Percentiles rank a stretch among this genome's conserved stretches.
phyloP scores from a whole-genome alignment of 306 rosid species.

The Oxytropis ochrocephala region DNA sequence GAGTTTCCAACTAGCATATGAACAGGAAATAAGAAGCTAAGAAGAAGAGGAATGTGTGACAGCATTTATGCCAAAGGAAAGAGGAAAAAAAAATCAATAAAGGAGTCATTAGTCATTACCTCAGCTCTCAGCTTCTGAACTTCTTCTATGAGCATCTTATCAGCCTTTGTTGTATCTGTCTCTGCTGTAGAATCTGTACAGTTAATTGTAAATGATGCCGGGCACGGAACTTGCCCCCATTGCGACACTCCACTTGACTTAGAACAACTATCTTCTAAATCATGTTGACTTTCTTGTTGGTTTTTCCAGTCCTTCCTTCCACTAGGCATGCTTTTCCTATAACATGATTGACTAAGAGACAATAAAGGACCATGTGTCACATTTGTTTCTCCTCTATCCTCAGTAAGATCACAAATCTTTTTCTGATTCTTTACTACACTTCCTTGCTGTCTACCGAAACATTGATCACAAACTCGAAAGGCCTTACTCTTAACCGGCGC shows the following conservation, averaged over 20 bases:
- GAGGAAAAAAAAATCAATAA: too few species aligned
- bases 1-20: not conserved
- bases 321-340: constrained; percentile 43
- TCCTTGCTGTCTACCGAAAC: constrained; percentile 49
- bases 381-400: constrained; percentile 41
- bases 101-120: constrained; percentile 30
- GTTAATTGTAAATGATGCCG: constrained; percentile 32
- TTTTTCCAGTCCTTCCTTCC: constrained; percentile 44
- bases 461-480: constrained; percentile 71
- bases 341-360: constrained; percentile 41
- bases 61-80: too few species aligned
- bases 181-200: constrained; percentile 25
- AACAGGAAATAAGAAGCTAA: not conserved
- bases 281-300: constrained; percentile 36
- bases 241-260: constrained; percentile 36
- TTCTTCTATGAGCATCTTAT: constrained; percentile 57
- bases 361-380: constrained; percentile 41
- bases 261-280: constrained; percentile 31
- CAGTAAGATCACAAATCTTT: constrained; percentile 33
- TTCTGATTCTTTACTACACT: constrained; percentile 24
- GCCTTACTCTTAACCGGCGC: constrained; percentile 66
- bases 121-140: constrained; percentile 50
- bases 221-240: constrained; percentile 82
- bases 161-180: constrained; percentile 30
- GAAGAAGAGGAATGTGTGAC: too few species aligned